Base-by-base conservation (phyloP, 2,329 filamentous ascomycete genomes). In the Pestalotiopsis sp. region DNA sequence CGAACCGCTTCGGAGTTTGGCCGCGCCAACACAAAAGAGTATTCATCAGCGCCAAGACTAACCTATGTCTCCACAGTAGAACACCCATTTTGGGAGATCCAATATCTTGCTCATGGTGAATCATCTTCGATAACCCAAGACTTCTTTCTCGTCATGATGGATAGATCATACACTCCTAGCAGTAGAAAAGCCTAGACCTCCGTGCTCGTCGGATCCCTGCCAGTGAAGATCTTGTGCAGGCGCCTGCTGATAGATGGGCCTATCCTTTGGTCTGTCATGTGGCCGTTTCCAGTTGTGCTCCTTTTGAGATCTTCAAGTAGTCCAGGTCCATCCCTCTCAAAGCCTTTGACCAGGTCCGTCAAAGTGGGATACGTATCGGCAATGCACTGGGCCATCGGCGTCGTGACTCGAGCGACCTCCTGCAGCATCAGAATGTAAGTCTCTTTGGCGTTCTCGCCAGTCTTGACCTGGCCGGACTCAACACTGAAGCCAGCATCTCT, bases 341-440 rank as follows among this genome's bases (percentile, higher is more conserved):
- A 83, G 0, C 84, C 91, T 1, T 80, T 79, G 0, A 93, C 84
- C 39, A 96, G 79, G 39, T 85, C 80, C 12, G 83, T 79, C 1
- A 92, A 86, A 4, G 81, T 88, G 1, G 81, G 83, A 76, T 90
- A 94, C 76, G 90, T 84, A 1, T 82, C 82, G 0, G 85, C 85
- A 68, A 95, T 88, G 3, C 92, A 92, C 70, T 91, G 88, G 0
- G 93, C 93, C 74, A 94, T 88, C 0, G 91, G 88, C 0, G 89
- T 87, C 5, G 93, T 95, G 17, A 95, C 86, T 17, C 92, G 87
- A 14, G 85, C 84, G 56, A 95, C 88, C 79, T 94, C 91, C 79
- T 94, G 91, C 64, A 96, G 81, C 92, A 95, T 93, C 72, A 88
- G 88, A 59, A 89, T 82, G 71, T 91, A 95, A 0, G 90, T 93